Base-by-base conservation (phyloP, 2,329 filamentous ascomycete genomes). In the Lasiodiplodia gonubiensis region DNA sequence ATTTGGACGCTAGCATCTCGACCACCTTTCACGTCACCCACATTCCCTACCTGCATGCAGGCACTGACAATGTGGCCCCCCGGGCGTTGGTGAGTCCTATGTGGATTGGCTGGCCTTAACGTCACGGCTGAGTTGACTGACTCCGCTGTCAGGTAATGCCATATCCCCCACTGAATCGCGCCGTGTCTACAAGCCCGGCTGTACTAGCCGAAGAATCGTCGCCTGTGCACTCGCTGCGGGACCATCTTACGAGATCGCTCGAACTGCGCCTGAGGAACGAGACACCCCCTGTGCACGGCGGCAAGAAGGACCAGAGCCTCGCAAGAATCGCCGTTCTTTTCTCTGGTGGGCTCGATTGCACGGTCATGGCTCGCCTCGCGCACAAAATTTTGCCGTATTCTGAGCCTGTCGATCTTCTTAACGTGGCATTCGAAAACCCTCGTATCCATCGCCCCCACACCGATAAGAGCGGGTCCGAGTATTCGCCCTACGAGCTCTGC, bases 341-440 rank as follows among this genome's bases (percentile, higher is more conserved):
- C 77, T 99, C 95, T 0, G 95, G 95, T 2, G 95, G 95, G 0
- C 85, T 99, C 7, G 95, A 99, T 77, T 98, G 95, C 76, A 94
- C 94, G 0, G 84, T 97, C 0, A 83, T 99, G 59, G 94, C 94
- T 25, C 88, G 93, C 52, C 80, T 98, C 27, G 84, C 87, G 12
- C 92, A 97, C 75, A 90, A 97, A 14, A 79, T 96, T 2, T 76
- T 98, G 2, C 91, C 92, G 0, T 16, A 75, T 0, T 79, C 84
- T 4, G 89, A 96, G 73, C 82, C 86, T 1, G 89, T 99, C 69
- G 95, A 98, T 75, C 84, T 99, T 10, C 85, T 99, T 70, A 99
- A 99, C 71, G 94, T 99, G 54, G 95, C 94, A 0, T 99, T 99
- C 74, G 92, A 99, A 78, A 99, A 99, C 71, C 94, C 94, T 90